A percentile compares a stretch with the other conserved stretches of the same genome.
Conservation (phyloP, 495 filamentous ascomycete species). For the Sordaria brevicollis region DNA sequence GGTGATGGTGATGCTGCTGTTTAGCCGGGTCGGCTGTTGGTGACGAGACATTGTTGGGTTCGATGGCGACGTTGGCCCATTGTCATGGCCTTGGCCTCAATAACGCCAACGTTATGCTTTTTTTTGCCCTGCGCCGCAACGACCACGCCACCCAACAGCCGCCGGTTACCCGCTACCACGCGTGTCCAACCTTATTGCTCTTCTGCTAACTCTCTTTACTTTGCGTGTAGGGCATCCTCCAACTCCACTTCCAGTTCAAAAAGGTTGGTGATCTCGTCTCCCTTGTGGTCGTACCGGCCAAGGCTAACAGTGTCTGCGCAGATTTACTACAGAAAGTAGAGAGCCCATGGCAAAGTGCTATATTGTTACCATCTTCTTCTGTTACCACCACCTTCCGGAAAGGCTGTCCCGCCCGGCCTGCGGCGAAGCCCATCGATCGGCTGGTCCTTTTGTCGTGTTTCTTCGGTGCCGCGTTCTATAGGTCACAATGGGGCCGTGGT, state of each 20-base stretch:
- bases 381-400: background rate
- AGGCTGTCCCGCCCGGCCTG: background rate
- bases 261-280: conserved; percentile 35
- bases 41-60: background rate
- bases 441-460: background rate
- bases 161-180: background rate
- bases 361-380: too few species aligned
- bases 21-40: conserved; percentile 1
- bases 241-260: conserved; percentile 98
- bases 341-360: background rate
- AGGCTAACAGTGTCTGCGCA: conserved; percentile 33
- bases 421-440: background rate
- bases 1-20: background rate
- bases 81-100: conserved; percentile 1
- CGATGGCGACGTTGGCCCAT: conserved; percentile 2
- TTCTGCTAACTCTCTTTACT: conserved; percentile 13
- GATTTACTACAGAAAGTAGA: conserved; percentile 60
- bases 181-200: background rate
- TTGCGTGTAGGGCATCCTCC: conserved; percentile 67
- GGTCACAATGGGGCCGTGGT: background rate
- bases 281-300: background rate
- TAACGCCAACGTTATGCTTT: background rate
- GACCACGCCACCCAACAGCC: conserved; percentile 1
- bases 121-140: conserved; percentile 2
- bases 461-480: background rate